Conservation (phyloP, 1,284 basidiomycete genomes). For the Spongiforma sp. region DNA sequence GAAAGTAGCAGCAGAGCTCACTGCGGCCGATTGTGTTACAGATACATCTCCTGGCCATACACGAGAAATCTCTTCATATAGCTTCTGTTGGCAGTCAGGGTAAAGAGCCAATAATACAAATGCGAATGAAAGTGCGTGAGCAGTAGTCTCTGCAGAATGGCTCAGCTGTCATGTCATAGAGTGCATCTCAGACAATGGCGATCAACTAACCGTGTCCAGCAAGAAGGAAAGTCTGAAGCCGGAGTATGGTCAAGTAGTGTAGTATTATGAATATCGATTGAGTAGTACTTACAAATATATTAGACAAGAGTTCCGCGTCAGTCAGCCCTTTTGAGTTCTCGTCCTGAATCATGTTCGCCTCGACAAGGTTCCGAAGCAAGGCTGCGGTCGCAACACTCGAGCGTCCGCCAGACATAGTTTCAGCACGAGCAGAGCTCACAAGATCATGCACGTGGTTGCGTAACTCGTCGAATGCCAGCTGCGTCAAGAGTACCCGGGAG, state of each 20-base stretch:
- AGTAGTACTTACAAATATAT: conserved; percentile 48
- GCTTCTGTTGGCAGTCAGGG: conserved; percentile 48
- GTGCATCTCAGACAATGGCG: background rate
- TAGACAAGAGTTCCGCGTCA: conserved; percentile 50
- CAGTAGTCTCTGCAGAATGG: conserved; percentile 43
- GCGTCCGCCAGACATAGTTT: conserved; percentile 31
- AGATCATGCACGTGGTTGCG: conserved; percentile 46
- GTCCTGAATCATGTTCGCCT: conserved; percentile 47
- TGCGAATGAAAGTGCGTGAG: conserved; percentile 49
- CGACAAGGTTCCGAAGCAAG: conserved; percentile 49
- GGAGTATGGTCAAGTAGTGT: background rate
- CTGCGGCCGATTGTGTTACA: conserved; percentile 24
- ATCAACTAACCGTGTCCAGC: conserved; percentile 35
- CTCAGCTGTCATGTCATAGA: conserved; percentile 3
- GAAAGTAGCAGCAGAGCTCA: conserved; percentile 5
- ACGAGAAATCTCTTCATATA: conserved; percentile 44
- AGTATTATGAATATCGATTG: background rate
- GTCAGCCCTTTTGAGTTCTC: conserved; percentile 38
- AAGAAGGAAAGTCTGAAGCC: conserved; percentile 43
- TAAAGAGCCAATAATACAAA: conserved; percentile 50
- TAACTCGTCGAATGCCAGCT: conserved; percentile 41
- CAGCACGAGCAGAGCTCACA: conserved; percentile 40
- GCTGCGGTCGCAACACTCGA: conserved; percentile 39
- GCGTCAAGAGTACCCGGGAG: conserved; percentile 29
- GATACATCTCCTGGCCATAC: conserved; percentile 40